phyloP scores from a whole-genome alignment of 2,329 filamentous ascomycete species.

The Basipetospora chlamydospora region DNA sequence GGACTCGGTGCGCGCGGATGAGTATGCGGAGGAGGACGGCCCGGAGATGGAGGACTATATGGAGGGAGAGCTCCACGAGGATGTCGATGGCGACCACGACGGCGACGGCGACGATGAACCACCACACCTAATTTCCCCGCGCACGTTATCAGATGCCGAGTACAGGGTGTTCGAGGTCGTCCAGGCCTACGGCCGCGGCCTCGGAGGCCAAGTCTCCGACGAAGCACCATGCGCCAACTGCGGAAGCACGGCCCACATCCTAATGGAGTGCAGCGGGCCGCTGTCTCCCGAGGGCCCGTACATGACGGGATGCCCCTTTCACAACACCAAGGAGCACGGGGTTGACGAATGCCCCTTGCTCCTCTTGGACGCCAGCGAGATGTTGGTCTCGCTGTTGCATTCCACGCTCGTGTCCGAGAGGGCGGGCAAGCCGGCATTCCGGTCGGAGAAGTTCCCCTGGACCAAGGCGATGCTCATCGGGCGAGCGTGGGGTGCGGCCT shows the following conservation, averaged over 20 bases:
- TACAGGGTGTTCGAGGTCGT: no score
- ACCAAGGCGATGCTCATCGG: conserved; percentile 1
- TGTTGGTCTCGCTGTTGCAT: not conserved
- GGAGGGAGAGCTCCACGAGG: no score
- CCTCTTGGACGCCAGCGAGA: not conserved
- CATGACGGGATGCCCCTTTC: conserved; percentile 2
- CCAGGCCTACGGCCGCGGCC: no score
- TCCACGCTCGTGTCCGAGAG: not conserved
- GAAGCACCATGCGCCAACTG: conserved; percentile 1
- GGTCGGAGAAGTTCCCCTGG: conserved; percentile 3
- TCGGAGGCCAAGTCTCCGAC: no score
- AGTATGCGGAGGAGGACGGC: not conserved
- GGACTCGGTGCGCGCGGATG: no score
- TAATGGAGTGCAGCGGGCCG: not conserved
- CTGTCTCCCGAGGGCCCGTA: not conserved
- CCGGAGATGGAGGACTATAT: not conserved
- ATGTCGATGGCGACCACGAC: not conserved
- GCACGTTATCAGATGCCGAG: no score
- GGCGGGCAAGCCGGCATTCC: conserved; percentile 1
- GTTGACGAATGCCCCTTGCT: conserved; percentile 3
- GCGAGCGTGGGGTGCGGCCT: conserved; percentile 1
- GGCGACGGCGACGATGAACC: not conserved
- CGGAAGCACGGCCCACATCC: not conserved
- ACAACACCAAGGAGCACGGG: not conserved
- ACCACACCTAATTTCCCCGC: no score